Evolutionary conservation across 1,284 basidiomycete species (phyloP).

Genomic region (Albatrellus sp.): DNA sequence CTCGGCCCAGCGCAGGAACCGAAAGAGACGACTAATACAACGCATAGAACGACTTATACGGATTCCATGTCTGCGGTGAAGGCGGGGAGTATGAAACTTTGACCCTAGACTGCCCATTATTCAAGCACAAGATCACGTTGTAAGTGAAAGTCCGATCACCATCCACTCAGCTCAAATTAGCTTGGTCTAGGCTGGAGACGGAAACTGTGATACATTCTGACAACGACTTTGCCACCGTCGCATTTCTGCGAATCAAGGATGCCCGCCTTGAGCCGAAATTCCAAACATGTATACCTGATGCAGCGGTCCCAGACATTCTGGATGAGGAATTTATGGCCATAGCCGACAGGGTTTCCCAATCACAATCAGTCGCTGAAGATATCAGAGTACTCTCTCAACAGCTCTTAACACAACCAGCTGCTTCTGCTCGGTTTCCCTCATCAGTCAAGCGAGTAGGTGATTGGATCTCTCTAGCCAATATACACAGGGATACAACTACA

Average conservation of each 20-base stretch:
- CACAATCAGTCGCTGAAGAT: not conserved
- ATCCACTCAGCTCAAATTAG: not conserved
- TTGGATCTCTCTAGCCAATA: conserved; percentile 50
- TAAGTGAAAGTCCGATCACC: conserved; percentile 39
- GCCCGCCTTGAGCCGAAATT: conserved; percentile 51
- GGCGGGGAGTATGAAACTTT: conserved; percentile 97
- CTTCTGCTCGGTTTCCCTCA: no score
- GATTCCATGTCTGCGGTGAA: conserved; percentile 92
- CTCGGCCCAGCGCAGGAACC: conserved; percentile 2
- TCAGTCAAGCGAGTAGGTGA: conserved; percentile 16
- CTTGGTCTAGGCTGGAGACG: conserved; percentile 37
- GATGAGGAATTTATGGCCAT: conserved; percentile 26
- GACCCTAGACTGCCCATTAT: conserved; percentile 84
- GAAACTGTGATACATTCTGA: conserved; percentile 69
- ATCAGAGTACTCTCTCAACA: not conserved
- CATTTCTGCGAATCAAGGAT: conserved; percentile 70
- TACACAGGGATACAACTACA: conserved; percentile 17
- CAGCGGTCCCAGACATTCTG: conserved; percentile 38
- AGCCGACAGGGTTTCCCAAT: conserved; percentile 11
- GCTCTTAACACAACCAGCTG: not conserved
- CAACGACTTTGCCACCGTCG: conserved; percentile 73
- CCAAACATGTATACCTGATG: conserved; percentile 8
- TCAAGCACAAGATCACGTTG: conserved; percentile 70
- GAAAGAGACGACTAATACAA: not conserved
- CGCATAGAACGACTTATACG: conserved; percentile 69